Evolutionary conservation across 805 yeast species (phyloP).

Genomic region (Yamadazyma ubonensis): DNA sequence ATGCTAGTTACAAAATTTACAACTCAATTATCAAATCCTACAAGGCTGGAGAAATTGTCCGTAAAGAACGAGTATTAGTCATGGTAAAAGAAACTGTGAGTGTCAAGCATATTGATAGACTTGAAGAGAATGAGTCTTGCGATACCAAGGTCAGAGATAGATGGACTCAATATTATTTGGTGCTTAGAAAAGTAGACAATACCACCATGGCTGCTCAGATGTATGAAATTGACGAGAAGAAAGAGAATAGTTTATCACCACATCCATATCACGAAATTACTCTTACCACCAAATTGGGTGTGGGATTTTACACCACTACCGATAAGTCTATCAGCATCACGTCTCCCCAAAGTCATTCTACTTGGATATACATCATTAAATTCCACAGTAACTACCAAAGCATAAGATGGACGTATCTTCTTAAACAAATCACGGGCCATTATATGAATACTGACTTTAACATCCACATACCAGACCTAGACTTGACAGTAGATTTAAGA

Average conservation of each 20-base stretch:
- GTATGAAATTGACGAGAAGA: constrained; percentile 43
- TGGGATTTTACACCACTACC: constrained; percentile 58
- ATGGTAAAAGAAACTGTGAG: constrained; percentile 44
- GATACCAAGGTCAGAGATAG: constrained; percentile 61
- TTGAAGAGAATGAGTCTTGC: constrained; percentile 50
- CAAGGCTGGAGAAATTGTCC: constrained; percentile 60
- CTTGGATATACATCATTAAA: constrained; percentile 51
- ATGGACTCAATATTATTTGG: constrained; percentile 79
- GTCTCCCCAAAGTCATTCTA: constrained; percentile 12
- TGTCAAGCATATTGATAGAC: constrained; percentile 14
- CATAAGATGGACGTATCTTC: constrained; percentile 61
- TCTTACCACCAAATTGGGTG: constrained; percentile 22
- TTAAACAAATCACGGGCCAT: constrained; percentile 47
- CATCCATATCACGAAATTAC: constrained; percentile 22
- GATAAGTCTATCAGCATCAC: constrained; percentile 69
- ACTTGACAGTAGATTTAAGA: constrained; percentile 42
- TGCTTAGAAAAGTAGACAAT: constrained; percentile 62
- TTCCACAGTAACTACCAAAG: constrained; percentile 54
- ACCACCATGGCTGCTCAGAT: constrained; percentile 55
- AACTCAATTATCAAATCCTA: constrained; percentile 28
- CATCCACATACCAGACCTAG: constrained; percentile 46
- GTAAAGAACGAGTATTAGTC: constrained; percentile 68
- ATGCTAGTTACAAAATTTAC: constrained; percentile 21
- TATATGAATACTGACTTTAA: constrained; percentile 25
- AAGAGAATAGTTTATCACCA: neutral